These are phyloP conservation scores for Agaricus bisporus DNA, from an alignment of 768 basidiomycete genomes.

Conservation along the genomic window DNA sequence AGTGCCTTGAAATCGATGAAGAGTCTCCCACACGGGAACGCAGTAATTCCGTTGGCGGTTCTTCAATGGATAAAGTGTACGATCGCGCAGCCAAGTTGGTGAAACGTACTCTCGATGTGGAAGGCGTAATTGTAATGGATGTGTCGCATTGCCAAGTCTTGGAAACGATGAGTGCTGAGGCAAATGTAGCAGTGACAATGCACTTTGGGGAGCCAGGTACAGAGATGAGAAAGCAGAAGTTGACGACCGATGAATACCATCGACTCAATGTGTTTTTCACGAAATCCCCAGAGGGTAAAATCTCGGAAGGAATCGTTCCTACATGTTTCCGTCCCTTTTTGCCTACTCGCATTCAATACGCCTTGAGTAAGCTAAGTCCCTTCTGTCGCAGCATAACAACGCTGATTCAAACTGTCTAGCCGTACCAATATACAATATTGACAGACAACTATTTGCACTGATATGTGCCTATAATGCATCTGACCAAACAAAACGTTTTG, in stretches of 20 bases:
- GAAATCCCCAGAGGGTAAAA: conserved; percentile 78
- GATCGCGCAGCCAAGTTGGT: conserved; percentile 87
- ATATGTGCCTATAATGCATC: conserved; percentile 88
- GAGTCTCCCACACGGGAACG: conserved; percentile 32
- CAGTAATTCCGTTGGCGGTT: conserved; percentile 29
- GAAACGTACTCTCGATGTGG: conserved; percentile 84
- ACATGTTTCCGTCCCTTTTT: conserved; percentile 78
- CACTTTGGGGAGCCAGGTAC: conserved; percentile 59
- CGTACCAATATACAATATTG: conserved; percentile 90
- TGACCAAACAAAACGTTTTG: conserved; percentile 75
- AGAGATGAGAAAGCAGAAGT: conserved; percentile 44
- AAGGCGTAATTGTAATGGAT: conserved; percentile 89
- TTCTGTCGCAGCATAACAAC: background rate
- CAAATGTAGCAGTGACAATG: conserved; percentile 60
- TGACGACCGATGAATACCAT: conserved; percentile 68
- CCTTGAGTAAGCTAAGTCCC: conserved; percentile 56
- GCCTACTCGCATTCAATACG: conserved; percentile 79
- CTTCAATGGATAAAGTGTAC: conserved; percentile 84
- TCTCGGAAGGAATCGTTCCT: conserved; percentile 84
- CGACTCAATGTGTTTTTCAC: conserved; percentile 73
- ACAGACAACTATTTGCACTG: conserved; percentile 86
- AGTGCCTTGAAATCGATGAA: conserved; percentile 87
- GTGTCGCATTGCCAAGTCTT: conserved; percentile 86
- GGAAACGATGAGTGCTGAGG: conserved; percentile 60
- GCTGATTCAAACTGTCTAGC: conserved; percentile 31